Base-by-base conservation (phyloP, 2,329 filamentous ascomycete species). In the Cladosporium sp. region DNA sequence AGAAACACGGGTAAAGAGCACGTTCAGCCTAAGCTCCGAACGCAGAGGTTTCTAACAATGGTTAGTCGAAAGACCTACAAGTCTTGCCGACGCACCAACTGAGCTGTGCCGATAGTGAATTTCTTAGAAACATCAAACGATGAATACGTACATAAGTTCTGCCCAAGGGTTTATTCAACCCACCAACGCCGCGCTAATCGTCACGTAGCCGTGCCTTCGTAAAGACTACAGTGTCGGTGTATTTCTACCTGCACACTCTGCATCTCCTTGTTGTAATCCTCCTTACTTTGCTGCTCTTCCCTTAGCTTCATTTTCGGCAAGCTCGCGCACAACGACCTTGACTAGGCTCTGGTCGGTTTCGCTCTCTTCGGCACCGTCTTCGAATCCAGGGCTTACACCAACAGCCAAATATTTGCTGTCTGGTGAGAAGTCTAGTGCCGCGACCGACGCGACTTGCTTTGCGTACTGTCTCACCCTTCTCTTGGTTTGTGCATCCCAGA, bases 401-500 rank as follows among this genome's bases (percentile, higher is more conserved):
- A 95, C 79, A 18, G 88, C 91, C 30, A 95, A 74, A 56, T 83
- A 85, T 59, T 79, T 85, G 7, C 91, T 91, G 60, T 93, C 84
- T 1, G 72, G 74, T 33, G 84, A 89, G 67, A 95, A 96, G 1
- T 80, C 80, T 53, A 95, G 71, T 0, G 85, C 84, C 8, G 87
- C 84, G 7, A 96, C 82, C 62, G 84, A 89, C 38, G 89, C 82
- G 13, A 84, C 78, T 51, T 91, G 89, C 63, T 87, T 86, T 62
- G 90, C 88, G 68, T 95, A 95, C 66, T 94, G 88, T 64, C 88
- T 81, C 68, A 96, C 87, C 66, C 91, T 81, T 62, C 90, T 79
- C 80, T 95, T 96, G 50, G 88, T 87, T 60, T 90, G 84, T 8
- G 87, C 90, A 66, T 96, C 91, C 91, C 91, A 96, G 38, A 96